A percentile compares a stretch with the other conserved stretches of the same genome.
phyloP scores from a whole-genome alignment of 768 basidiomycete species.

The Phlebiopsis flavidoalba region DNA sequence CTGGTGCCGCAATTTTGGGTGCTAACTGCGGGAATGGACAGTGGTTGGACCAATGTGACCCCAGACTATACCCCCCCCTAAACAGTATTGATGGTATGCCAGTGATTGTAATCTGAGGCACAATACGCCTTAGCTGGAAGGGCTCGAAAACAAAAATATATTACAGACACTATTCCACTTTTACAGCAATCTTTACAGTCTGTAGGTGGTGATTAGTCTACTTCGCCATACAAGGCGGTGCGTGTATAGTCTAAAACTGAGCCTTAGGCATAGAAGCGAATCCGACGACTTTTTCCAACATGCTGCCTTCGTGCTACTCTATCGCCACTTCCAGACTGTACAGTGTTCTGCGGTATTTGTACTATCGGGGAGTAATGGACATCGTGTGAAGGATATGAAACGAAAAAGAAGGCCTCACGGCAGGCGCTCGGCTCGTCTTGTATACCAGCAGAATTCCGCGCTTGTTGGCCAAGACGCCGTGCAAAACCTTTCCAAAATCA shows the following conservation, averaged over 20 bases:
- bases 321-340: conserved; percentile 91
- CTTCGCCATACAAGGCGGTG: neutral
- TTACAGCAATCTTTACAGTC: conserved; percentile 42
- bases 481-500: conserved; percentile 96
- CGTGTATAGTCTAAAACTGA: conserved; percentile 20
- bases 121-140: neutral
- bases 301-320: conserved; percentile 84
- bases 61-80: no score
- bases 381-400: neutral
- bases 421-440: conserved; percentile 76
- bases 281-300: conserved; percentile 93
- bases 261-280: conserved; percentile 87
- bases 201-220: conserved; percentile 10
- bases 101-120: no score
- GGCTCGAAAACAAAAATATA: neutral
- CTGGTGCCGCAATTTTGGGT: no score
- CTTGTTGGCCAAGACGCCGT: conserved; percentile 94
- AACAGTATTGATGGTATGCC: no score
- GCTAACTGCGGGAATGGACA: no score
- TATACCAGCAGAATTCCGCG: conserved; percentile 90
- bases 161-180: neutral
- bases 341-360: conserved; percentile 53
- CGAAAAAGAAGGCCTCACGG: conserved; percentile 53
- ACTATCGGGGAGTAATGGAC: neutral
- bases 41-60: no score